Evolutionary conservation across 164 flowering plant genomes (phyloP).

Genomic region (Liquidambar formosana): DNA sequence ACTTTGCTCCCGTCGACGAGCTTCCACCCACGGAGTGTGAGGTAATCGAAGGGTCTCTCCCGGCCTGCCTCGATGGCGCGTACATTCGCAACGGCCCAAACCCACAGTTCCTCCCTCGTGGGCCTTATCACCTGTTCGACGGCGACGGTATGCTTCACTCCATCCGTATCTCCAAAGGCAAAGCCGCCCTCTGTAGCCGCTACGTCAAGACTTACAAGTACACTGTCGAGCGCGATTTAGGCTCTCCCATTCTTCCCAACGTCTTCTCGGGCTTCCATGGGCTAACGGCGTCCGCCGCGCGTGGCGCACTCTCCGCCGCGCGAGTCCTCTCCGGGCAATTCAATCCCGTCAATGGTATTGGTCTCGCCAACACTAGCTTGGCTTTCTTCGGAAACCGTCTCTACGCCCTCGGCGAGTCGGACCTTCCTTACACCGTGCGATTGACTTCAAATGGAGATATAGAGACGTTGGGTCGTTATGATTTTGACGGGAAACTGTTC

Average conservation of each 20-base stretch:
- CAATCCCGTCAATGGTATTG: constrained; percentile 11
- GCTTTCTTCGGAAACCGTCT: constrained; percentile 14
- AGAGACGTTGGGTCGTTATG: too few species aligned
- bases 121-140: too few species aligned
- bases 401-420: constrained; percentile 18
- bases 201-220: constrained; percentile 16
- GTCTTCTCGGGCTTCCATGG: constrained; percentile 13
- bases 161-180: too few species aligned
- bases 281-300: background rate
- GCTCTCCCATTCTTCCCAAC: constrained; percentile 9
- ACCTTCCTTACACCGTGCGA: constrained; percentile 12
- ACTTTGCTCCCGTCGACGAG: too few species aligned
- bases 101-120: too few species aligned
- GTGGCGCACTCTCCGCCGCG: background rate
- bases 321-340: constrained; percentile 9
- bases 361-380: constrained; percentile 19
- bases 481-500: too few species aligned
- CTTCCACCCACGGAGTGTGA: too few species aligned
- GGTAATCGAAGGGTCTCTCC: too few species aligned
- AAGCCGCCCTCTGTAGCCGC: constrained; percentile 13
- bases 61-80: too few species aligned
- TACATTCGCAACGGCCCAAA: too few species aligned
- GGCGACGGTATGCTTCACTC: constrained; percentile 27
- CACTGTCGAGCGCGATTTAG: too few species aligned
- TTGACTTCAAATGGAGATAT: too few species aligned